Evolutionary conservation across 805 yeast species (phyloP), one percentile per base, ranked within the genome.

Genomic region (Kockiozyma suomiensis): DNA sequence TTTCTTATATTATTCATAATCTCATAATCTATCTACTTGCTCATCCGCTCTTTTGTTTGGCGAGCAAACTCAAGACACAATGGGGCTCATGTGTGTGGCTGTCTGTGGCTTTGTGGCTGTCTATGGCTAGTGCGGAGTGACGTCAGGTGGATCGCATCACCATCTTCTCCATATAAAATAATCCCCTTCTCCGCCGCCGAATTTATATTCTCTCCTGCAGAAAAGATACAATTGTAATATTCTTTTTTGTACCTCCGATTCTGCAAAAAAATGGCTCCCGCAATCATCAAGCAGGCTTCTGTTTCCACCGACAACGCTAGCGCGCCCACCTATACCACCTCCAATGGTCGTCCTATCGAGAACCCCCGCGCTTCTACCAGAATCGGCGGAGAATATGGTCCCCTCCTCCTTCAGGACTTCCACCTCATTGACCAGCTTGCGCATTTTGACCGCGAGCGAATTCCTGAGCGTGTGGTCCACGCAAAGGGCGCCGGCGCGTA

Each of bases 401-500:
- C 87, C 10, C 73, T 83, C 52, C 75, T 84, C 54, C 68, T 84
- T 49, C 86, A 83, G 71, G 88, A 84, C 72, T 76, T 77, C 70
- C 82, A 83, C 73, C 74, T 83, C 58, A 70, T 84, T 46, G 88
- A 84, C 67, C 73, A 79, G 48, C 70, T 84, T 32, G 79, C 86
- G 23, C 86, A 82, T 70, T 84, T 84, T 67, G 85, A 83, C 74
- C 79, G 85, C 65, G 87, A 84, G 72, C 79, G 87, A 61, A 78
- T 83, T 54, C 87, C 88, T 32, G 88, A 84, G 74, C 79, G 88
- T 68, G 86, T 84, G 45, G 88, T 83, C 42, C 88, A 84, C 69
- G 87, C 87, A 54, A 82, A 82, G 70, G 88, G 88, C 55, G 82
- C 83, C 50, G 88, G 87, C 62, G 85, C 85, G 45, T 81, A 77